Percentiles rank a stretch among this genome's conserved stretches.
Evolutionary conservation across 805 yeast genomes (phyloP).

Genomic region (Suhomyces faveliae): DNA sequence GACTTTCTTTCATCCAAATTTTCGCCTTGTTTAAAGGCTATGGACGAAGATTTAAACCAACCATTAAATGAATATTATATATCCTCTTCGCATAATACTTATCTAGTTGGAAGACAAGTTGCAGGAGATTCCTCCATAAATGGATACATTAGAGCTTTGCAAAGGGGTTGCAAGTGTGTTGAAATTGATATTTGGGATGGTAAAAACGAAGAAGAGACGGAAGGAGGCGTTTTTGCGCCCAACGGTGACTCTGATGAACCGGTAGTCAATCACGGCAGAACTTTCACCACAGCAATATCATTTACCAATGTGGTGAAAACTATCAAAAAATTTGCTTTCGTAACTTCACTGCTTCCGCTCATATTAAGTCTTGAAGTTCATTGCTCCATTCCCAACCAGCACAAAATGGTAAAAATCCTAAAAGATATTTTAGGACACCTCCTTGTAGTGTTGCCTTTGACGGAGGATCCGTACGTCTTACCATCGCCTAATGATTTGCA

Average conservation of each 20-base stretch:
- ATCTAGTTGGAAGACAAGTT: slow-evolving; percentile 81
- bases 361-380: slow-evolving; percentile 83
- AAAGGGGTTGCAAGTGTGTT: slow-evolving; percentile 90
- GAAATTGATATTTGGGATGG: slow-evolving; percentile 95
- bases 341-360: slow-evolving; percentile 82
- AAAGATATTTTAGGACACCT: slow-evolving; percentile 57
- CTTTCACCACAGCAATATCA: slow-evolving; percentile 74
- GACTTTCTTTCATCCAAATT: slow-evolving; percentile 32
- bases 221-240: slow-evolving; percentile 13
- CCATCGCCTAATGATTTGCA: slow-evolving; percentile 77
- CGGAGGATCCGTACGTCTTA: slow-evolving; percentile 15
- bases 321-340: slow-evolving; percentile 81
- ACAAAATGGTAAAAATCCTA: slow-evolving; percentile 52
- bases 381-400: slow-evolving; percentile 69
- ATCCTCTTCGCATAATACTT: slow-evolving; percentile 94
- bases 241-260: slow-evolving; percentile 52
- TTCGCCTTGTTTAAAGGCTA: slow-evolving; percentile 18
- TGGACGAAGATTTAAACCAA: slow-evolving; percentile 16
- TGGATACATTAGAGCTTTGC: slow-evolving; percentile 82
- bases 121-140: slow-evolving; percentile 87
- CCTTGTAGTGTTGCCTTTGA: slow-evolving; percentile 45
- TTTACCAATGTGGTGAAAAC: slow-evolving; percentile 68
- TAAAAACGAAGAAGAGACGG: slow-evolving; percentile 38
- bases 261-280: slow-evolving; percentile 84
- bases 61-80: slow-evolving; percentile 87